A percentile compares a stretch with the other conserved stretches of the same genome.
Conservation (phyloP, 73 alveolate species). For the Paramecium sexaurelia region DNA sequence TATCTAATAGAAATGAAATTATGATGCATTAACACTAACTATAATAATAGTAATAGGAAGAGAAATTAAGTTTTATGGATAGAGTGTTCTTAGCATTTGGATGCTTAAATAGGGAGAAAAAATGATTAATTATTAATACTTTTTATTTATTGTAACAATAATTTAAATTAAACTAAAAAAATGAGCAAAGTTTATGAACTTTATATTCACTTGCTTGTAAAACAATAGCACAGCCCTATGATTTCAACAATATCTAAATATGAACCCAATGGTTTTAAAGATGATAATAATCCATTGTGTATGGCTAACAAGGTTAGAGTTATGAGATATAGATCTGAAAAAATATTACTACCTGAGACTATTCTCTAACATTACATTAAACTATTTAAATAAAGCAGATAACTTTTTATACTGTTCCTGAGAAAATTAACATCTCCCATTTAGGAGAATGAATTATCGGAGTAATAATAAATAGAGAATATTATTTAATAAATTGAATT, state of each 20-base stretch:
- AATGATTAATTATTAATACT: background rate
- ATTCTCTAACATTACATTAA: background rate
- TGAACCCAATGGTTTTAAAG: background rate
- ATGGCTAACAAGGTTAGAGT: background rate
- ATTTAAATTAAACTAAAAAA: background rate
- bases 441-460: background rate
- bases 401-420: background rate
- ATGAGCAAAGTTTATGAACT: background rate
- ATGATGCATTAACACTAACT: background rate
- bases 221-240: constrained; percentile 14
- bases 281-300: background rate
- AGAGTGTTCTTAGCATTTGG: constrained; percentile 60
- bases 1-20: constrained; percentile 16
- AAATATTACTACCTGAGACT: background rate
- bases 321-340: background rate
- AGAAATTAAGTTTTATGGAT: constrained; percentile 61
- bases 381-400: background rate
- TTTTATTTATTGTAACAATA: background rate
- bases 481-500: background rate
- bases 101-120: constrained; percentile 61
- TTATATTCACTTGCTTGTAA: background rate
- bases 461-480: background rate
- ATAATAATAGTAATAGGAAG: background rate
- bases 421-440: background rate
- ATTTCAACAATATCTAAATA: background rate